Evolutionary conservation across 371 early-diverging fungal genomes (phyloP), one percentile per base, ranked within the genome.

Genomic region (Lichtheimia corymbifera): DNA sequence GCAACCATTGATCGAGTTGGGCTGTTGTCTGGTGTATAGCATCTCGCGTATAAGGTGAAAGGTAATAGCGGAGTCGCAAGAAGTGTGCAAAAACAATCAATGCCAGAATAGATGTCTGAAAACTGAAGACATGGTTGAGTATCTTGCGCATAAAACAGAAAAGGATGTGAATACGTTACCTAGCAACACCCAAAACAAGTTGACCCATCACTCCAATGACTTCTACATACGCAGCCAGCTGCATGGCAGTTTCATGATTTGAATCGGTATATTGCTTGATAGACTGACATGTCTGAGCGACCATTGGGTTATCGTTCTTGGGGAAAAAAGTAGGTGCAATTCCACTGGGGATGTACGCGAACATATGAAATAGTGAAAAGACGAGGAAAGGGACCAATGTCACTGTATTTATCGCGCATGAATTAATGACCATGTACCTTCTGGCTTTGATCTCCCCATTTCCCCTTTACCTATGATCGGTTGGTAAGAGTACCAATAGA

Each of bases 11-110:
- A 56, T 90, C 90, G 42, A 86, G 45, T 24, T 75, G 67, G 3
- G 61, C 66, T 7, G 84, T 76, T 25, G 87, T 72, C 3, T 72
- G 55, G 17, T 74, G 70, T 51, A 89, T 74, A 1, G 88, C 88
- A 35, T 77, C 70, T 45, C 83, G 77, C 6, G 87, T 86, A 58
- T 86, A 77, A 49, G 86, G 73, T n/a, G 87, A 88, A 40, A 89
- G 73, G 70, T 84, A 80, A 65, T 89, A 93, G 17, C 96, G 85
- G 77, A 93, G 84, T 14, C 90, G 79, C 70, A 95, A 65, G 71
- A 95, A 95, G 69, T 92, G 90, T 59, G 76, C 82, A 68, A 88
- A 95, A 14, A 92, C 68, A 51, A 94, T 70, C 35, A 93, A 87
- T 14, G 91, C 86, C 28, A 93, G 63, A 61, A 93, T 72, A 35